Percentiles rank a stretch among this genome's conserved stretches.
These are phyloP conservation scores for Ceratocystis harringtonii DNA, from an alignment of 2,329 filamentous ascomycete species.

Conservation along the genomic window DNA sequence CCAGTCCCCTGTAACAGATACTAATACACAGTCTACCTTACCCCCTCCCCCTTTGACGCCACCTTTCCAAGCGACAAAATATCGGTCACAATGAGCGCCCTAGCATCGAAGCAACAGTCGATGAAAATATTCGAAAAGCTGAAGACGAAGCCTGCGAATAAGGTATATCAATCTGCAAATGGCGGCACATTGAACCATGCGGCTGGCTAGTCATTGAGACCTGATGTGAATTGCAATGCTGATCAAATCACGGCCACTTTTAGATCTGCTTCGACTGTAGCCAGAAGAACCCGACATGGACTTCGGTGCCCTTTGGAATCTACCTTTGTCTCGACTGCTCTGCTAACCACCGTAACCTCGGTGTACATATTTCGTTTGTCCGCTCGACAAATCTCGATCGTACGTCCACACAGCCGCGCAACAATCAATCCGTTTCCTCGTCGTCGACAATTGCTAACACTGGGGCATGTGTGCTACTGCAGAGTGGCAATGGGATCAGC, in stretches of 20 bases:
- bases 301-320: constrained; percentile 90
- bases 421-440: background rate
- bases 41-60: background rate
- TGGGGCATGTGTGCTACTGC: constrained; percentile 7
- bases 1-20: constrained; percentile 6
- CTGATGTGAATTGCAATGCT: constrained; percentile 7
- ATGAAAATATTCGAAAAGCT: constrained; percentile 96
- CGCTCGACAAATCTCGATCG: constrained; percentile 96
- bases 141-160: constrained; percentile 87
- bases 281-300: constrained; percentile 97
- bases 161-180: constrained; percentile 40
- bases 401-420: constrained; percentile 37
- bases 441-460: background rate
- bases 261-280: constrained; percentile 97
- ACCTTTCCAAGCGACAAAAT: constrained; percentile 4
- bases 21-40: background rate
- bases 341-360: constrained; percentile 89
- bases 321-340: constrained; percentile 98
- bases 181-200: background rate
- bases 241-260: constrained; percentile 17
- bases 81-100: constrained; percentile 36
- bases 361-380: constrained; percentile 98
- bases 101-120: constrained; percentile 86
- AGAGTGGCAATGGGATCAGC: constrained; percentile 99
- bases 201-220: constrained; percentile 1